phyloP scores from a whole-genome alignment of 768 basidiomycete genomes.

The Nevesoporus exiguus region DNA sequence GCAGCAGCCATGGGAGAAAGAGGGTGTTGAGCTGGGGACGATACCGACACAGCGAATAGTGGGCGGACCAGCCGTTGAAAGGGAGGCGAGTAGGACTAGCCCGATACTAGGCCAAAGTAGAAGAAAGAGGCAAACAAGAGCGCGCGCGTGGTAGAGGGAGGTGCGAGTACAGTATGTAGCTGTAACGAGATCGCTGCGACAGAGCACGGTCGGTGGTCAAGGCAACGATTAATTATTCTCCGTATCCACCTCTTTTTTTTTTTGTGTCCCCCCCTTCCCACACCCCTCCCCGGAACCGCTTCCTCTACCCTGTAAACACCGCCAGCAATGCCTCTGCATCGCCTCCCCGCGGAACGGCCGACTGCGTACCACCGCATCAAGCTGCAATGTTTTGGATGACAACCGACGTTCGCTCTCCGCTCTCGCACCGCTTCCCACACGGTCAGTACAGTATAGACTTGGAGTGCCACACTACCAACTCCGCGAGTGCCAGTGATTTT shows the following conservation, averaged over 20 bases:
- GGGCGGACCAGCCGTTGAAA: constrained; percentile 57
- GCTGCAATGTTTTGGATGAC: not conserved
- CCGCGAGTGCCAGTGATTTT: too few species aligned
- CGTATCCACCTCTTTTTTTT: not conserved
- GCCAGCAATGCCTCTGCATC: not conserved
- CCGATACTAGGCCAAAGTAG: constrained; percentile 19
- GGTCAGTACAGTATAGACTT: too few species aligned
- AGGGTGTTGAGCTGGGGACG: constrained; percentile 36
- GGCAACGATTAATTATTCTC: constrained; percentile 38
- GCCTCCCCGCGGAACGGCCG: constrained; percentile 1
- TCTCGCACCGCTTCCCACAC: not conserved
- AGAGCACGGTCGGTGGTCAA: constrained; percentile 45
- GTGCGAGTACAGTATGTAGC: constrained; percentile 10
- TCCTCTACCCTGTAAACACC: not conserved
- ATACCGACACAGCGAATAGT: constrained; percentile 29
- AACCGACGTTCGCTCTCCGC: constrained; percentile 4
- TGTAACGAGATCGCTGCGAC: constrained; percentile 34
- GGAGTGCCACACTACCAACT: too few species aligned
- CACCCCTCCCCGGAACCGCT: constrained; percentile 8
- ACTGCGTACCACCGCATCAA: not conserved
- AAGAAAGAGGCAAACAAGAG: constrained; percentile 20
- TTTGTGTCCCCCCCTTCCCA: constrained; percentile 8
- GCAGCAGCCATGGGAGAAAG: constrained; percentile 64
- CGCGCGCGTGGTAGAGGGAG: constrained; percentile 10
- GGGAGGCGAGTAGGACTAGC: constrained; percentile 15